Evolutionary conservation across 768 basidiomycete species (phyloP).

Genomic region (Leccinum sublutescens): DNA sequence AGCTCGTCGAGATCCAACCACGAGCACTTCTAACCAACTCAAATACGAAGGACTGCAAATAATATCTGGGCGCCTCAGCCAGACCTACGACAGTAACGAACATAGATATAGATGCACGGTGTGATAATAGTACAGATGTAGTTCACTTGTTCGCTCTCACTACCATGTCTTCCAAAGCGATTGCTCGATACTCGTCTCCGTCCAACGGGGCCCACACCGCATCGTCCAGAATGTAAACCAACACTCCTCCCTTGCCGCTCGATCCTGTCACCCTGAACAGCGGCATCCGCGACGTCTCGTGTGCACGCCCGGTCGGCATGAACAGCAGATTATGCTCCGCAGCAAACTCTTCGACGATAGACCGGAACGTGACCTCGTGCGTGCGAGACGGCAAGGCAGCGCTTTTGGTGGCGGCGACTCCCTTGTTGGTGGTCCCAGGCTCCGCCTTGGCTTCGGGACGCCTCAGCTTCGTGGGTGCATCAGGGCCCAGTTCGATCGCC

Average conservation of each 20-base stretch:
- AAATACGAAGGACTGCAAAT: no score
- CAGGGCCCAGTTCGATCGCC: conserved; percentile 82
- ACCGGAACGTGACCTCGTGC: conserved; percentile 88
- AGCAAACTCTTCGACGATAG: conserved; percentile 89
- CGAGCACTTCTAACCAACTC: no score
- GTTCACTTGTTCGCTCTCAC: conserved; percentile 45
- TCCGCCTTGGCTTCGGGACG: conserved; percentile 67
- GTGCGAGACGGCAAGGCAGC: conserved; percentile 47
- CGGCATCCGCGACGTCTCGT: conserved; percentile 85
- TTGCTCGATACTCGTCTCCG: conserved; percentile 66
- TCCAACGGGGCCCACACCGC: conserved; percentile 84
- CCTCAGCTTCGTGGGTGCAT: conserved; percentile 64
- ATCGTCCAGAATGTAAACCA: conserved; percentile 90
- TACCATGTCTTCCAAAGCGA: conserved; percentile 89
- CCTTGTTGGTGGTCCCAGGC: conserved; percentile 30
- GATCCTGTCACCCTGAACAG: conserved; percentile 80
- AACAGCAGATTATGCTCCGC: conserved; percentile 85
- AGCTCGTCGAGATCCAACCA: no score
- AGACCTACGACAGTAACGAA: not conserved
- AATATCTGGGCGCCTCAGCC: no score
- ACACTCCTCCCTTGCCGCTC: conserved; percentile 82
- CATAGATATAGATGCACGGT: not conserved
- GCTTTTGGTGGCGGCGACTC: conserved; percentile 33
- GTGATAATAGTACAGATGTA: not conserved
- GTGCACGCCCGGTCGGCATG: conserved; percentile 81